Conservation (phyloP, 2,329 filamentous ascomycete genomes). For the Aplosporella prunicola region DNA sequence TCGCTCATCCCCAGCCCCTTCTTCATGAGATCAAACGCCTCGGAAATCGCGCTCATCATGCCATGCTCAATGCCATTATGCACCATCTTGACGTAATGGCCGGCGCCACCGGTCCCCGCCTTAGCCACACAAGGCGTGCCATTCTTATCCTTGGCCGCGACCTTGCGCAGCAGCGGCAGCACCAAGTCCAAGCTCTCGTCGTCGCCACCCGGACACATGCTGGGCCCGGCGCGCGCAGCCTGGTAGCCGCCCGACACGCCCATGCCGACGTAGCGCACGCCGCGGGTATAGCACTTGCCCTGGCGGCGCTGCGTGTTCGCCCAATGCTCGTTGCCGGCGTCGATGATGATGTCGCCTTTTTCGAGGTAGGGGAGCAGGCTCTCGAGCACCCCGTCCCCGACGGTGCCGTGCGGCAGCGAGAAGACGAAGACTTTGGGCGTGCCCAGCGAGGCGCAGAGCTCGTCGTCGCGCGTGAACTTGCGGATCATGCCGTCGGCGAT, state of each 20-base stretch:
- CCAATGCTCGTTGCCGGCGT: constrained; percentile 61
- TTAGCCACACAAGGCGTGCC: constrained; percentile 51
- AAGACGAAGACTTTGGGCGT: constrained; percentile 44
- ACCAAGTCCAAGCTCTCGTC: constrained; percentile 47
- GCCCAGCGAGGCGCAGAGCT: constrained; percentile 40
- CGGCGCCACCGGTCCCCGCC: constrained; percentile 53
- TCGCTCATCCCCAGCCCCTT: constrained; percentile 47
- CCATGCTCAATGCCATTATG: constrained; percentile 68
- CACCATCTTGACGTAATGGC: constrained; percentile 68
- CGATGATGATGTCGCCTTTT: constrained; percentile 56
- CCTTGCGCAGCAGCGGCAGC: constrained; percentile 50
- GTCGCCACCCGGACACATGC: constrained; percentile 57
- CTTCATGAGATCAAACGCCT: constrained; percentile 56
- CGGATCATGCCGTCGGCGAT: constrained; percentile 11
- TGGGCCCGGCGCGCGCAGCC: constrained; percentile 54
- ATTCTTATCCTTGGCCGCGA: constrained; percentile 53
- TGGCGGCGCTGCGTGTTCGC: constrained; percentile 55
- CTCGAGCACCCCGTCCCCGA: constrained; percentile 40
- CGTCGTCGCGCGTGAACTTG: constrained; percentile 36
- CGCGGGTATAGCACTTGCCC: constrained; percentile 44
- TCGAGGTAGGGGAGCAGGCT: constrained; percentile 43
- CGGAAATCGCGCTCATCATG: constrained; percentile 56
- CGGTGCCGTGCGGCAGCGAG: constrained; percentile 41
- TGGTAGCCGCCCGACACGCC: constrained; percentile 64
- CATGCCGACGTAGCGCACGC: constrained; percentile 57